These are phyloP conservation scores for Nicotiana tabacum DNA, from an alignment of 257 asterid species.

Conservation along the genomic window DNA sequence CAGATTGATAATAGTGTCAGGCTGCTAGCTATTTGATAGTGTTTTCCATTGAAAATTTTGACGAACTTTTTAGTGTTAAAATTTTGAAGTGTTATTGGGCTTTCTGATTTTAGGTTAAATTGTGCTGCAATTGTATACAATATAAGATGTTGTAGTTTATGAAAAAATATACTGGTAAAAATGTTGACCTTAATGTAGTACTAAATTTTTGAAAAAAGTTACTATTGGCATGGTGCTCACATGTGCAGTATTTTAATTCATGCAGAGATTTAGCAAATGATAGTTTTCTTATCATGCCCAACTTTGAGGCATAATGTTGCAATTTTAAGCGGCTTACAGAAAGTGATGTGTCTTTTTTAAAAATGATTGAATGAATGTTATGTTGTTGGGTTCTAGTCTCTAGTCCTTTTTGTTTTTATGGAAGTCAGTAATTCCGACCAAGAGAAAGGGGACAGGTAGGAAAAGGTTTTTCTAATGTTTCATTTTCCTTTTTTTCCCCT, in stretches of 20 bases:
- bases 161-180: neutral
- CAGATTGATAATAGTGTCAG: no score
- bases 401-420: neutral
- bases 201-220: neutral
- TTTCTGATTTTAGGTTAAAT: neutral
- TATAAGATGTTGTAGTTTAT: neutral
- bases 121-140: neutral
- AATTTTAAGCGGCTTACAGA: neutral
- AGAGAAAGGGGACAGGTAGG: neutral
- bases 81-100: neutral
- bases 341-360: neutral
- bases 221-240: neutral
- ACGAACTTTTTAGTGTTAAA: neutral
- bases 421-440: neutral
- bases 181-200: neutral
- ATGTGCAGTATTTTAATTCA: neutral
- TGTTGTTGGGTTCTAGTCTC: neutral
- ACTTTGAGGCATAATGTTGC: neutral
- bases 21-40: neutral
- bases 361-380: neutral
- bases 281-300: neutral
- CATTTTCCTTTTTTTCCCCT: neutral
- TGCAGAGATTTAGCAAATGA: neutral
- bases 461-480: neutral
- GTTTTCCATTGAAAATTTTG: neutral